These are phyloP conservation scores for Podila epigama DNA, from an alignment of 192 early-diverging fungal species.

Conservation along the genomic window DNA sequence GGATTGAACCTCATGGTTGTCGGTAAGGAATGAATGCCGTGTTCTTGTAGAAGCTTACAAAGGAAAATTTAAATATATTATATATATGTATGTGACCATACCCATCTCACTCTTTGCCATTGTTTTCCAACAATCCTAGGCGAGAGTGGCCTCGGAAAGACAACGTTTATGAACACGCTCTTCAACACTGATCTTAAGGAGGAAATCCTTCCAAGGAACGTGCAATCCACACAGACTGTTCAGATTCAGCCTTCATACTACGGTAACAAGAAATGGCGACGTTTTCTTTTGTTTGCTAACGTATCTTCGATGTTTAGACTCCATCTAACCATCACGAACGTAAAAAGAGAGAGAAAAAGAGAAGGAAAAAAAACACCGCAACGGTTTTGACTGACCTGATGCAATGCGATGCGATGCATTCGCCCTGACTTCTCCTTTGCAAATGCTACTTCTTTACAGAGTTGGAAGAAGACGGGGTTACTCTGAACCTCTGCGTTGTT, in stretches of 20 bases:
- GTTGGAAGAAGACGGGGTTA: constrained; percentile 92
- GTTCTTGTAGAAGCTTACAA: background rate
- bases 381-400: background rate
- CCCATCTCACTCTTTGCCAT: constrained; percentile 1
- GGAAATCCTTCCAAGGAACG: constrained; percentile 64
- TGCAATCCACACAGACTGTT: constrained; percentile 80
- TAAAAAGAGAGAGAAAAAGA: too few species aligned
- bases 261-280: too few species aligned
- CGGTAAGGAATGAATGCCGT: constrained; percentile 67
- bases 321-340: too few species aligned
- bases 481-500: constrained; percentile 89
- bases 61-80: background rate
- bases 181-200: constrained; percentile 94
- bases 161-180: constrained; percentile 99
- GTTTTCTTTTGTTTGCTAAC: background rate
- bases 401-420: too few species aligned
- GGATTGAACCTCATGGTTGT: constrained; percentile 96
- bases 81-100: background rate
- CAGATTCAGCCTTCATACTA: constrained; percentile 85
- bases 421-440: background rate
- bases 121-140: constrained; percentile 58
- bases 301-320: too few species aligned
- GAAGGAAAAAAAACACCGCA: too few species aligned
- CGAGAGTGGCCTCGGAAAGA: constrained; percentile 98
- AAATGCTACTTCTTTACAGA: constrained; percentile 55